These are phyloP conservation scores for Murraya koenigii DNA, from an alignment of 345 rosid genomes.

Conservation along the genomic window DNA sequence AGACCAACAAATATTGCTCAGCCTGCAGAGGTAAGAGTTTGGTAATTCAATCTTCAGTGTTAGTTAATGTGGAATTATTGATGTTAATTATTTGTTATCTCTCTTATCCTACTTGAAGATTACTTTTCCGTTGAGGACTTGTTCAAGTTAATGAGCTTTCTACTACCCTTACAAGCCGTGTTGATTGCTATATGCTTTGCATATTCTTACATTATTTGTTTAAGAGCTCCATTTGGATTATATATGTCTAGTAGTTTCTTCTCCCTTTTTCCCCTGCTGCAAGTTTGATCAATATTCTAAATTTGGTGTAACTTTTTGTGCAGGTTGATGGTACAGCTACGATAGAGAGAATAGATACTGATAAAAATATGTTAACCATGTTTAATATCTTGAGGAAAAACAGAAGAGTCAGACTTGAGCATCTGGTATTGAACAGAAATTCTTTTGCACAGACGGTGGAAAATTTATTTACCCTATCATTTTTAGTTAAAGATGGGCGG, in stretches of 20 bases:
- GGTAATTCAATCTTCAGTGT: not conserved
- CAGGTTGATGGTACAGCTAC: slow-evolving; percentile 27
- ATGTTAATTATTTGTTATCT: not conserved
- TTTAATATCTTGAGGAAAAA: slow-evolving; percentile 39
- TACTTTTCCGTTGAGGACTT: not conserved
- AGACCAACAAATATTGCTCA: slow-evolving; percentile 7
- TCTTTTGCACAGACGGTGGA: slow-evolving; percentile 55
- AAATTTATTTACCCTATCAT: slow-evolving; percentile 50
- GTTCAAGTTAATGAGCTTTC: not conserved
- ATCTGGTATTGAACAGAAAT: slow-evolving; percentile 36
- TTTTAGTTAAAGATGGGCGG: slow-evolving; percentile 51
- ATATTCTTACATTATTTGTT: not conserved
- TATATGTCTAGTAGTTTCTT: not conserved
- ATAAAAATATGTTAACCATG: slow-evolving; percentile 37
- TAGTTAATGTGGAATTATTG: not conserved
- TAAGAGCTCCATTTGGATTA: not conserved
- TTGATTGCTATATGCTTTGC: not conserved
- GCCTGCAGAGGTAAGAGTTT: slow-evolving; percentile 32
- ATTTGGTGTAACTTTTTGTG: slow-evolving; percentile 7
- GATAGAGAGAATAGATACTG: slow-evolving; percentile 28
- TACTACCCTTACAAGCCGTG: not conserved
- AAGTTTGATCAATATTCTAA: not conserved
- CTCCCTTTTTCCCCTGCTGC: not conserved
- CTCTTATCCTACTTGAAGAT: no score
- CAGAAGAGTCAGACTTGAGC: slow-evolving; percentile 36